Percentiles rank a stretch among this genome's conserved stretches.
Conservation (phyloP, 2,329 filamentous ascomycete genomes). For the Exserohilum rostratum region DNA sequence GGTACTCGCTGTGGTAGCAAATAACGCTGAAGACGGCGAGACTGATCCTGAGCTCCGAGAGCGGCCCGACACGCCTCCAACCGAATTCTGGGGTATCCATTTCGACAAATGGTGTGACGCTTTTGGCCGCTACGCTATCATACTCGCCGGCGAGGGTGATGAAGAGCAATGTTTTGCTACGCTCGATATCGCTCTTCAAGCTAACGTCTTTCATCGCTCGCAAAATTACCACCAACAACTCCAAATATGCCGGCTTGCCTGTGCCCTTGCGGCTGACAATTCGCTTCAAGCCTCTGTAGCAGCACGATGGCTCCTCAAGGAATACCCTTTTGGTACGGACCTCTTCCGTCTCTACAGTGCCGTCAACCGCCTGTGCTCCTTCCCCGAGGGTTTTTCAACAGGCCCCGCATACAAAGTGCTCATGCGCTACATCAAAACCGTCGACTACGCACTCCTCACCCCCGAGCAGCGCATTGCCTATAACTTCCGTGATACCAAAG, state of each 20-base stretch:
- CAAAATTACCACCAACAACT: slow-evolving; percentile 72
- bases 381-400: slow-evolving; percentile 75
- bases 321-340: slow-evolving; percentile 79
- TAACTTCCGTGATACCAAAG: slow-evolving; percentile 45
- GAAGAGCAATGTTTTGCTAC: slow-evolving; percentile 77
- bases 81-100: slow-evolving; percentile 74
- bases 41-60: slow-evolving; percentile 36
- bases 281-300: slow-evolving; percentile 75
- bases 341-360: slow-evolving; percentile 82
- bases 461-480: slow-evolving; percentile 56
- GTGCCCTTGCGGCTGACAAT: slow-evolving; percentile 81
- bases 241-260: slow-evolving; percentile 80
- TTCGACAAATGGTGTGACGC: slow-evolving; percentile 89
- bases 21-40: slow-evolving; percentile 42
- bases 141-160: slow-evolving; percentile 71
- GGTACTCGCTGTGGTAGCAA: slow-evolving; percentile 43
- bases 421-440: slow-evolving; percentile 85
- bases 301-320: slow-evolving; percentile 82
- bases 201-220: slow-evolving; percentile 80
- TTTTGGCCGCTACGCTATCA: slow-evolving; percentile 85
- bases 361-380: slow-evolving; percentile 76
- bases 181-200: slow-evolving; percentile 77
- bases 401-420: slow-evolving; percentile 89
- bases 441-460: slow-evolving; percentile 72
- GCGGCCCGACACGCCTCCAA: slow-evolving; percentile 48